Evolutionary conservation across 2,329 filamentous ascomycete species (phyloP), one percentile per base, ranked within the genome.

Genomic region (Arthrobotrys entomopaga): DNA sequence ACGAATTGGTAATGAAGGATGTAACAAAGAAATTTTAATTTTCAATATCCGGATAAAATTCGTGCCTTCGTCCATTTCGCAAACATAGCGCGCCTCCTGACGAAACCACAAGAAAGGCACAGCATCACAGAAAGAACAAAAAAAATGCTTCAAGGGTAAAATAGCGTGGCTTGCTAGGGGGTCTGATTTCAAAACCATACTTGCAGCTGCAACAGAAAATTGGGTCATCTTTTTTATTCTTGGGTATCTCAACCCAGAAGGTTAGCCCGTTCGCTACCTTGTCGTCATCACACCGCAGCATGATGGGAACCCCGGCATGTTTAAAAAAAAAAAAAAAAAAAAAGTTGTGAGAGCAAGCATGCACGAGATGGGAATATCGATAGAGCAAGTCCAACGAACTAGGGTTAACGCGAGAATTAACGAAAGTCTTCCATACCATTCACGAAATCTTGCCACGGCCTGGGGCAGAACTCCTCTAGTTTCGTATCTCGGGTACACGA

Each of bases 401-500:
- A 52, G 61, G 48, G 50, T 53, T 20, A 42, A 54, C 10, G 42
- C n/a, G 42, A 50, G 42, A 16, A 40, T 22, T 34, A 29, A 53
- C 16, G 54, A 60, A 54, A 54, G 59, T 50, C 6, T 46, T 46
- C 13, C 63, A 43, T 80, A 89, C 90, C 91, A 95, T 82, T 91
- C 89, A 77, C 89, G 88, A 82, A 95, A 93, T 26, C 87, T 85
- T 73, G 84, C 84, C 71, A 94, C 91, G 80, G 89, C 91, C 75
- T 90, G 86, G 53, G 85, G 83, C 54, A 95, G 82, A 80, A 94
- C 90, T 15, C 91, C 91, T 71, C 90, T 85, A n/a, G 91, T 95
- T 82, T 94, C 91, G 81, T 89, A 95, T 77, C 87, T 88, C 38
- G 91, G 91, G 80, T 94, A 95, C n/a, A 90, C 87, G 56, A 91